Evolutionary conservation across 1,284 basidiomycete genomes (phyloP).

Genomic region (Sanguinoderma infundibulare): DNA sequence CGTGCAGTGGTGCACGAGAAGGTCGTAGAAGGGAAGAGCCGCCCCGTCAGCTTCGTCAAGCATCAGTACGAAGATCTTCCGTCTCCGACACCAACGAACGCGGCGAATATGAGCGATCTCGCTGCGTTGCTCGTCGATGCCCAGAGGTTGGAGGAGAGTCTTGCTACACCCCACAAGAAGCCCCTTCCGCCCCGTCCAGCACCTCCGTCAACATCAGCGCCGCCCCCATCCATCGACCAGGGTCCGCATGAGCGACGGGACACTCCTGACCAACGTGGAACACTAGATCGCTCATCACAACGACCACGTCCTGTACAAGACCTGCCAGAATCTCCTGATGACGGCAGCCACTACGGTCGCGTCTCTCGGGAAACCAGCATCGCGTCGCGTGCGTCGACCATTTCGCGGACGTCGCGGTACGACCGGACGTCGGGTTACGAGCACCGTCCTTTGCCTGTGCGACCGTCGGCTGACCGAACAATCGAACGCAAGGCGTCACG

Average conservation of each 20-base stretch:
- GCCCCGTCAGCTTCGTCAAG: conserved; percentile 19
- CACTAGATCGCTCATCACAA: too few relatives aligned
- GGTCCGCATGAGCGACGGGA: conserved; percentile 8
- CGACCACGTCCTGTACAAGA: conserved; percentile 23
- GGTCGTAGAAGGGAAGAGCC: conserved; percentile 27
- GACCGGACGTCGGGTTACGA: conserved; percentile 2
- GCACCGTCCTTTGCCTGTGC: conserved; percentile 17
- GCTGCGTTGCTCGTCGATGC: conserved; percentile 34
- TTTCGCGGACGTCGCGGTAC: conserved; percentile 1
- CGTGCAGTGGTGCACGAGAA: conserved; percentile 37
- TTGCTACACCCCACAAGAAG: conserved; percentile 31
- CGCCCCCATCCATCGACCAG: conserved; percentile 8
- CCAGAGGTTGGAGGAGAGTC: conserved; percentile 34
- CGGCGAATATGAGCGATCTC: conserved; percentile 33
- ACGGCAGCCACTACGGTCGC: conserved; percentile 12
- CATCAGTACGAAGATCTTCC: conserved; percentile 19
- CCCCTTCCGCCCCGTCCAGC: conserved; percentile 7
- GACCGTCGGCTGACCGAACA: conserved; percentile 14
- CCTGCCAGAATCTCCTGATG: conserved; percentile 26
- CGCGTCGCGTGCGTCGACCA: conserved; percentile 3
- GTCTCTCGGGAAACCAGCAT: conserved; percentile 14
- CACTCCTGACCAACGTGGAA: conserved; percentile 12
- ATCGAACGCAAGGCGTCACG: conserved; percentile 17
- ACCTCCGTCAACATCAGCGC: conserved; percentile 4
- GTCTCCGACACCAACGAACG: conserved; percentile 21